Conservation (phyloP, 2,329 filamentous ascomycete genomes). For the Trichoderma koningiopsis region DNA sequence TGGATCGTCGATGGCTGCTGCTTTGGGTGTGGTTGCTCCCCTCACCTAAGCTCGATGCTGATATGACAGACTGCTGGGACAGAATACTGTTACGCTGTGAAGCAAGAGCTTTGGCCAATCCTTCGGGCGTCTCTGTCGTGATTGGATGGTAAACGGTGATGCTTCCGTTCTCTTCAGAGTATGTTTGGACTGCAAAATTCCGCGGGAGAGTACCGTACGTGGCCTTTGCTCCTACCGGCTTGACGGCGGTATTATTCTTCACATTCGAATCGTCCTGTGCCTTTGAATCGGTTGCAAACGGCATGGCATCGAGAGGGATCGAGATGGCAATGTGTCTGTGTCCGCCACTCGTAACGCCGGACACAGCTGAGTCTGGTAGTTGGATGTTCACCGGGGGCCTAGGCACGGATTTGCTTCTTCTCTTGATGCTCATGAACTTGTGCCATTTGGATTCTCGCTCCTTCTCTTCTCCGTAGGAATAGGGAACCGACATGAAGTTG, state of each 20-base stretch:
- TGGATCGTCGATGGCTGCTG: background rate
- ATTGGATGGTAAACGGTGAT: slow-evolving; percentile 39
- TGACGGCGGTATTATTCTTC: slow-evolving; percentile 22
- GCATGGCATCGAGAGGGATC: slow-evolving; percentile 55
- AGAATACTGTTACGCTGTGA: slow-evolving; percentile 3
- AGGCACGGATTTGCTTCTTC: slow-evolving; percentile 41
- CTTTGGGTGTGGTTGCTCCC: background rate
- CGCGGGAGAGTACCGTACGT: slow-evolving; percentile 2
- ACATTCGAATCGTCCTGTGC: slow-evolving; percentile 41
- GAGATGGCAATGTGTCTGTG: slow-evolving; percentile 63
- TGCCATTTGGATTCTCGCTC: slow-evolving; percentile 43
- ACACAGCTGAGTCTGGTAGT: slow-evolving; percentile 59
- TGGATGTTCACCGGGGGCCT: slow-evolving; percentile 39
- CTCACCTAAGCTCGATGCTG: background rate
- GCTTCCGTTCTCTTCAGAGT: slow-evolving; percentile 41
- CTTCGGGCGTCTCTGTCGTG: background rate
- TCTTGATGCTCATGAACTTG: slow-evolving; percentile 45
- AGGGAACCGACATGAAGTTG: slow-evolving; percentile 54
- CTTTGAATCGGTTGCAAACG: slow-evolving; percentile 41
- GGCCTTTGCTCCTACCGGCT: background rate
- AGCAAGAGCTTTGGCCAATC: background rate
- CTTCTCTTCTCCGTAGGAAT: slow-evolving; percentile 35
- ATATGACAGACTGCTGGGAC: background rate
- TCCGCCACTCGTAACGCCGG: slow-evolving; percentile 55
- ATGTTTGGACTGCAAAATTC: slow-evolving; percentile 35